Percentiles rank a stretch among this genome's conserved stretches.
Evolutionary conservation across 768 basidiomycete species (phyloP).

Genomic region (Pulveroboletus sp.): DNA sequence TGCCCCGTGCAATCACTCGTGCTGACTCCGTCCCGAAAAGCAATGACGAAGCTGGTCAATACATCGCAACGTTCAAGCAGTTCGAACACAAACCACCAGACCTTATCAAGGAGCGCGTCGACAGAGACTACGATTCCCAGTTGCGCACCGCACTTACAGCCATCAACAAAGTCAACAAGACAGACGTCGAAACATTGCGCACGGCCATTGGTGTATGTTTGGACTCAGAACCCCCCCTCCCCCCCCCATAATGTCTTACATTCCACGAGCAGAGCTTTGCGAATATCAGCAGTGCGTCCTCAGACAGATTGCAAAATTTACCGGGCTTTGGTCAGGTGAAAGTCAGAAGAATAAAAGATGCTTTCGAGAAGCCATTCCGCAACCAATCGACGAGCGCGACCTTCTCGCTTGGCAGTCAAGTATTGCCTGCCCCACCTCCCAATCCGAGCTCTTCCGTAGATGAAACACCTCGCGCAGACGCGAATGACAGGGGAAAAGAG

Average conservation of each 20-base stretch:
- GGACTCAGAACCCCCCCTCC: not conserved
- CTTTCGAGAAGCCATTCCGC: constrained; percentile 85
- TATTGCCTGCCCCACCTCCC: not conserved
- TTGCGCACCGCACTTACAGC: constrained; percentile 79
- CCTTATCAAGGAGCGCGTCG: constrained; percentile 90
- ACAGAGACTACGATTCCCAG: constrained; percentile 82
- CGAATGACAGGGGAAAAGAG: constrained; percentile 16
- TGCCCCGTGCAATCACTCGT: not conserved
- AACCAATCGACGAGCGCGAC: constrained; percentile 53
- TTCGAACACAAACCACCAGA: constrained; percentile 92
- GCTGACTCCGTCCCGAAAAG: constrained; percentile 36
- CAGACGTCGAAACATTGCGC: constrained; percentile 89
- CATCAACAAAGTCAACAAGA: constrained; percentile 94
- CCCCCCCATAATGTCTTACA: not conserved
- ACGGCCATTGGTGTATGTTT: constrained; percentile 83
- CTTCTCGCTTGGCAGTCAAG: constrained; percentile 31
- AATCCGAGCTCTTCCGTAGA: not conserved
- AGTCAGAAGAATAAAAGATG: constrained; percentile 84
- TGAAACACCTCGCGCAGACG: not conserved
- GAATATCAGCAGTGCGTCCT: constrained; percentile 66
- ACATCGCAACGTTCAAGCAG: constrained; percentile 86
- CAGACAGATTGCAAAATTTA: constrained; percentile 72
- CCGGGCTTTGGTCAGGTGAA: constrained; percentile 95
- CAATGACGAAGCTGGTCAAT: constrained; percentile 86
- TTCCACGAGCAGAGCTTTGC: constrained; percentile 66